Evolutionary conservation across 768 basidiomycete species (phyloP).

Genomic region (Podaxis rugospora): DNA sequence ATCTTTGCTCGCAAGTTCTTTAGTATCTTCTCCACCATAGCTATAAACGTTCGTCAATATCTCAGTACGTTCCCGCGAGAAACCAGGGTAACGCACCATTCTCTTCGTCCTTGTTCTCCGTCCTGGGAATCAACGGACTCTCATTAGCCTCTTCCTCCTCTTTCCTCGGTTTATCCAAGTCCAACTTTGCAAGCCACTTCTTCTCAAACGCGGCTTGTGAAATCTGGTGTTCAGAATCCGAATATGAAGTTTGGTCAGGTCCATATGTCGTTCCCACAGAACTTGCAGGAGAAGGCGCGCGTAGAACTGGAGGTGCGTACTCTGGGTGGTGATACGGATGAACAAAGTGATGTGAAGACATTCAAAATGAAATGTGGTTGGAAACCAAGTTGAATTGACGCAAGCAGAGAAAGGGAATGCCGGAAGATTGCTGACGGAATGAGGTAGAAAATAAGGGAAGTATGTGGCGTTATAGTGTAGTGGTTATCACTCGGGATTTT

Average conservation of each 20-base stretch:
- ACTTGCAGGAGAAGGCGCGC: slow-evolving; percentile 47
- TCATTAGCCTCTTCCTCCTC: slow-evolving; percentile 38
- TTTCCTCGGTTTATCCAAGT: slow-evolving; percentile 27
- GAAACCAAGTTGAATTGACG: not conserved
- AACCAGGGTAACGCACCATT: slow-evolving; percentile 25
- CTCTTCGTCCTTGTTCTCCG: slow-evolving; percentile 24
- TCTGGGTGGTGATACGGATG: slow-evolving; percentile 31
- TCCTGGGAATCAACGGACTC: slow-evolving; percentile 30
- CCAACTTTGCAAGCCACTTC: slow-evolving; percentile 38
- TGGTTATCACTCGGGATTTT: slow-evolving; percentile 21
- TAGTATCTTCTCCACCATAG: slow-evolving; percentile 31
- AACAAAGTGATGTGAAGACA: slow-evolving; percentile 3
- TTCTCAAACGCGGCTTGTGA: slow-evolving; percentile 34
- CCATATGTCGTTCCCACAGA: slow-evolving; percentile 45
- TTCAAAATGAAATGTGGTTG: not conserved
- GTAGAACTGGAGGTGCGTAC: slow-evolving; percentile 44
- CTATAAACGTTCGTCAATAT: not conserved
- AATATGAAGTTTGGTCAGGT: slow-evolving; percentile 40
- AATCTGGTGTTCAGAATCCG: slow-evolving; percentile 38
- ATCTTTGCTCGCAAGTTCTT: slow-evolving; percentile 31
- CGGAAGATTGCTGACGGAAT: not conserved
- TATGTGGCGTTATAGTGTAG: slow-evolving; percentile 17
- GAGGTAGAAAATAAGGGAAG: not conserved
- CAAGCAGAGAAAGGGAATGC: not conserved
- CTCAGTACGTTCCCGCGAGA: not conserved